Conservation (phyloP, 1,139 yeast species). For the Suhomyces terraborum region DNA sequence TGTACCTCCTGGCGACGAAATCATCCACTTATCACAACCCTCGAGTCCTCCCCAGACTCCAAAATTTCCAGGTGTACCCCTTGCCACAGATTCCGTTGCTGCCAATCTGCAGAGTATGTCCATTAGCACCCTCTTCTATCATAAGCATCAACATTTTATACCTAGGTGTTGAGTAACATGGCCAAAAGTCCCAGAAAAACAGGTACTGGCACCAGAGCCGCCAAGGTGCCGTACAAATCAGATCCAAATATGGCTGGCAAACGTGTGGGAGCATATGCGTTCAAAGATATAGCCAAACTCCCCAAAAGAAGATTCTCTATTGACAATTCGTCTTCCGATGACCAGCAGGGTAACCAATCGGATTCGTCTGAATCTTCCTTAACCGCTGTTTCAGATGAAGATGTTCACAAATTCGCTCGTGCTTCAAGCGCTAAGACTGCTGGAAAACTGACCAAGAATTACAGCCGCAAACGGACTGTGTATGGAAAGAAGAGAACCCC, state of each 20-base stretch:
- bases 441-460: slow-evolving; percentile 10
- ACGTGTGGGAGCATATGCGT: slow-evolving; percentile 30
- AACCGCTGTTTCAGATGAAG: slow-evolving; percentile 45
- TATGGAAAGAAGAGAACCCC: slow-evolving; percentile 28
- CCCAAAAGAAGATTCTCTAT: slow-evolving; percentile 45
- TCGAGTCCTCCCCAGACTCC: slow-evolving; percentile 1
- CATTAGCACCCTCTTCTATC: slow-evolving; percentile 8
- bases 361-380: slow-evolving; percentile 38
- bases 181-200: slow-evolving; percentile 35
- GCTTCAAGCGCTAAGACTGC: slow-evolving; percentile 10
- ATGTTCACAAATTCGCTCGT: slow-evolving; percentile 19
- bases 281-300: slow-evolving; percentile 10
- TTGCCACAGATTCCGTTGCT: neutral
- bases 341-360: slow-evolving; percentile 4
- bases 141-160: slow-evolving; percentile 10
- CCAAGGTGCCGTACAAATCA: slow-evolving; percentile 10
- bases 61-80: neutral
- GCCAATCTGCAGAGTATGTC: slow-evolving; percentile 9
- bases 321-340: slow-evolving; percentile 34
- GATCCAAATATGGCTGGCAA: slow-evolving; percentile 28
- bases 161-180: slow-evolving; percentile 21
- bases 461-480: slow-evolving; percentile 12
- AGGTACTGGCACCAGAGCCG: slow-evolving; percentile 8
- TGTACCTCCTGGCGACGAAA: neutral
- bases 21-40: neutral